A percentile compares a stretch with the other conserved stretches of the same genome.
Conservation (phyloP, 148 eudicot species). For the Bassia scoparia region DNA sequence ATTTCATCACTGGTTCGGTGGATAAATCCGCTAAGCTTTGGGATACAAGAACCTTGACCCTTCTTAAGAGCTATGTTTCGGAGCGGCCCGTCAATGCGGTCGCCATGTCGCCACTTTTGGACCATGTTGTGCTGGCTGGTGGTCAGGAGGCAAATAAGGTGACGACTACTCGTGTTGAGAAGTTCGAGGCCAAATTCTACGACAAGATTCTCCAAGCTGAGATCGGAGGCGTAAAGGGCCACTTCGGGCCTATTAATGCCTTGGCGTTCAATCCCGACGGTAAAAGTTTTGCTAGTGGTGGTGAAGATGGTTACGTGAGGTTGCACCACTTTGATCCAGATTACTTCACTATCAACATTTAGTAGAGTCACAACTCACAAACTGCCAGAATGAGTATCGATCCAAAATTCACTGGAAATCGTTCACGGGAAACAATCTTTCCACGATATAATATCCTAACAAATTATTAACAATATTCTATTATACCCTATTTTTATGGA, state of each 20-base stretch:
- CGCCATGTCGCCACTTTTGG: too few species aligned
- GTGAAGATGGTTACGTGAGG: slow-evolving; percentile 93
- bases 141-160: slow-evolving; percentile 86
- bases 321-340: slow-evolving; percentile 80
- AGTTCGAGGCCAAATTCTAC: slow-evolving; percentile 89
- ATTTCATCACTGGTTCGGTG: slow-evolving; percentile 79
- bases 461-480: too few species aligned
- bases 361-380: too few species aligned
- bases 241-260: slow-evolving; percentile 95
- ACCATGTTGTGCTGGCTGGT: slow-evolving; percentile 97
- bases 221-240: slow-evolving; percentile 95
- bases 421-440: too few species aligned
- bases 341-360: slow-evolving; percentile 69
- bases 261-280: slow-evolving; percentile 97
- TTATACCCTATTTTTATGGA: too few species aligned
- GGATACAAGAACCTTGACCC: too few species aligned
- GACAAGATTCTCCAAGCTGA: slow-evolving; percentile 85
- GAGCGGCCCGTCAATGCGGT: too few species aligned
- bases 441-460: too few species aligned
- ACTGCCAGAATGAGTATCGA: too few species aligned
- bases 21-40: slow-evolving; percentile 96
- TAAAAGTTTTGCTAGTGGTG: slow-evolving; percentile 90
- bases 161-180: slow-evolving; percentile 85
- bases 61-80: too few species aligned
- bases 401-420: too few species aligned